Evolutionary conservation across 2,329 filamentous ascomycete species (phyloP).

Genomic region (Sporothrix variecibatus): DNA sequence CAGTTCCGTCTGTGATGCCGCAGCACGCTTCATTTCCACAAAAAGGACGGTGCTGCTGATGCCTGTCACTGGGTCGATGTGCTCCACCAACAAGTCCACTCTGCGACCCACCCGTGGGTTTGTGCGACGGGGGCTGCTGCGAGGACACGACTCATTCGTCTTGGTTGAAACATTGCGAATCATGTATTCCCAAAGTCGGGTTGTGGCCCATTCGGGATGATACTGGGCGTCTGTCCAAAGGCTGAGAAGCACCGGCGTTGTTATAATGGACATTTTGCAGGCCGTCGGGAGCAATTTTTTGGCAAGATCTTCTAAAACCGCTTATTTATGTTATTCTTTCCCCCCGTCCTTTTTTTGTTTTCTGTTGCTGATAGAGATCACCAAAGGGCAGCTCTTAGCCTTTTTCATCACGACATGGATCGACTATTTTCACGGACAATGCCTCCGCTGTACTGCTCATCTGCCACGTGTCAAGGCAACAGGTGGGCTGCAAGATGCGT

Average conservation of each 20-base stretch:
- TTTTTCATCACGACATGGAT: too few relatives aligned
- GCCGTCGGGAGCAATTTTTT: too few relatives aligned
- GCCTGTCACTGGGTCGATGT: constrained; percentile 4
- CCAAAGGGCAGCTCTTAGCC: too few relatives aligned
- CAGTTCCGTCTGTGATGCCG: constrained; percentile 7
- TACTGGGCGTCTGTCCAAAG: constrained; percentile 11
- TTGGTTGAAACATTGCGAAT: constrained; percentile 12
- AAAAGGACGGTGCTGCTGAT: constrained; percentile 13
- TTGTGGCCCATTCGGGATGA: not conserved
- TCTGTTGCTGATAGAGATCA: too few relatives aligned
- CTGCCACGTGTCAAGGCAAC: too few relatives aligned
- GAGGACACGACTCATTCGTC: constrained; percentile 18
- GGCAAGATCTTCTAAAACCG: too few relatives aligned
- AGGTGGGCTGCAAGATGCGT: too few relatives aligned
- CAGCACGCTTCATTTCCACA: constrained; percentile 1
- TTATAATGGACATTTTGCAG: constrained; percentile 23
- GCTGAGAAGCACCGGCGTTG: not conserved
- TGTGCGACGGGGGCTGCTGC: constrained; percentile 11
- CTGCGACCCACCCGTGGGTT: not conserved
- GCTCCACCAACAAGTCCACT: constrained; percentile 19
- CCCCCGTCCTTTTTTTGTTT: too few relatives aligned
- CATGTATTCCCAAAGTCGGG: constrained; percentile 11
- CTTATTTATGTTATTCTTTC: too few relatives aligned
- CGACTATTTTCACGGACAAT: too few relatives aligned
- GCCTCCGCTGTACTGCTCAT: too few relatives aligned